These are phyloP conservation scores for Lactarius akahatsu DNA, from an alignment of 768 basidiomycete genomes.

Conservation along the genomic window DNA sequence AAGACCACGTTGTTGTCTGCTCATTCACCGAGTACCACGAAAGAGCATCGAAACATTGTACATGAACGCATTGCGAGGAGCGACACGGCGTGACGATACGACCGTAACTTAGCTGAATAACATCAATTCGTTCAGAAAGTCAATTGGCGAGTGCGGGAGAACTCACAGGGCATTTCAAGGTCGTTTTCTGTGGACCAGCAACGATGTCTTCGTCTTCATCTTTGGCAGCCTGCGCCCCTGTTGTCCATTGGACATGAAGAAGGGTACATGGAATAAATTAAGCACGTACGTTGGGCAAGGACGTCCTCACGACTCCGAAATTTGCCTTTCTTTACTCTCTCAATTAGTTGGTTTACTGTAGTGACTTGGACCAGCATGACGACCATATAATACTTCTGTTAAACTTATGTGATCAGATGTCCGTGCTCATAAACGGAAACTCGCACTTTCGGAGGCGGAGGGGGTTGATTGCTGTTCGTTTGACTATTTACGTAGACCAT, in stretches of 20 bases:
- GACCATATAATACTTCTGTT: slow-evolving; percentile 83
- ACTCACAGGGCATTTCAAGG: slow-evolving; percentile 90
- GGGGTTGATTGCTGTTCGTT: slow-evolving; percentile 46
- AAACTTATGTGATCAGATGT: neutral
- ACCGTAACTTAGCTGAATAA: slow-evolving; percentile 71
- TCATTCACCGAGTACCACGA: slow-evolving; percentile 97
- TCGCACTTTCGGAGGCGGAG: slow-evolving; percentile 66
- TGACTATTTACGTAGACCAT: slow-evolving; percentile 89
- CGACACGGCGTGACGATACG: slow-evolving; percentile 84
- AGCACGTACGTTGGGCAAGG: slow-evolving; percentile 59
- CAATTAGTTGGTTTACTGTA: slow-evolving; percentile 66
- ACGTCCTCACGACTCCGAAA: slow-evolving; percentile 64
- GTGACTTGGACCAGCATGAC: slow-evolving; percentile 84
- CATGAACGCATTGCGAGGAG: slow-evolving; percentile 82
- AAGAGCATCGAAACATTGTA: slow-evolving; percentile 92
- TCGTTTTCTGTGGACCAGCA: slow-evolving; percentile 86
- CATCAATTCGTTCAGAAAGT: slow-evolving; percentile 10
- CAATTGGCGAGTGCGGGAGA: neutral
- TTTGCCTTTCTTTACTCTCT: slow-evolving; percentile 65
- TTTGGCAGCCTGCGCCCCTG: slow-evolving; percentile 56
- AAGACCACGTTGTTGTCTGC: slow-evolving; percentile 93
- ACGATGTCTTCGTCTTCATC: slow-evolving; percentile 89
- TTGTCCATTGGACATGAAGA: slow-evolving; percentile 10
- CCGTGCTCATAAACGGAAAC: neutral
- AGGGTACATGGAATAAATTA: neutral